Conservation (phyloP, 805 yeast species). For the Wickerhamiella alocasiicola region DNA sequence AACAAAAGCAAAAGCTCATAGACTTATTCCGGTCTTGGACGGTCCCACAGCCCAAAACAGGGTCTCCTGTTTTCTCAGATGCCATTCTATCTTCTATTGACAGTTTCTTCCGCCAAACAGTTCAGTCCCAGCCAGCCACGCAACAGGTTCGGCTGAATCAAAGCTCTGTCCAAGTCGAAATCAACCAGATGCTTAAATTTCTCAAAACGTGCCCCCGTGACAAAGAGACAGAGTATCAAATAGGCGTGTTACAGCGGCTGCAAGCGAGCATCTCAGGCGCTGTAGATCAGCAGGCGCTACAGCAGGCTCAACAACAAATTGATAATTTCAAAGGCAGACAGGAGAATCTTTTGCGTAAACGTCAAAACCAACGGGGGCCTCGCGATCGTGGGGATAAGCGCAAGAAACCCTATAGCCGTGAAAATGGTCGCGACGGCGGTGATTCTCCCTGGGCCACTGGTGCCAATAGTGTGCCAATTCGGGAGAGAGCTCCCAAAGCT, state of each 20-base stretch:
- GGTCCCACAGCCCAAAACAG: conserved; percentile 44
- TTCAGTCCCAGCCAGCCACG: neutral
- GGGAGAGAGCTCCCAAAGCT: neutral
- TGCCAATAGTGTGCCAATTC: conserved; percentile 2
- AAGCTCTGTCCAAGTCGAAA: conserved; percentile 23
- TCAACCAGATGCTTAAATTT: conserved; percentile 21
- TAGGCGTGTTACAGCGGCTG: conserved; percentile 23
- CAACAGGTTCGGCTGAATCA: conserved; percentile 19
- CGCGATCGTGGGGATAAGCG: conserved; percentile 2
- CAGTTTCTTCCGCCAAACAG: conserved; percentile 38
- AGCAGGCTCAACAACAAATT: conserved; percentile 24
- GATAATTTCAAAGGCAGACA: conserved; percentile 15
- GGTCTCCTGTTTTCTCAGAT: conserved; percentile 56
- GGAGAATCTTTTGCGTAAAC: neutral
- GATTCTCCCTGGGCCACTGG: conserved; percentile 6
- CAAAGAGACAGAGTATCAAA: conserved; percentile 24
- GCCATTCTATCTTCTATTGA: conserved; percentile 64
- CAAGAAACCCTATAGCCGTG: conserved; percentile 9
- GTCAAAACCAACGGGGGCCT: conserved; percentile 4
- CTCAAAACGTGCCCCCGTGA: conserved; percentile 20
- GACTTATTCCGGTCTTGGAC: conserved; percentile 86
- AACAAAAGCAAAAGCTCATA: conserved; percentile 58
- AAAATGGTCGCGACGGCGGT: neutral
- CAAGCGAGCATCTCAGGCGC: conserved; percentile 22
- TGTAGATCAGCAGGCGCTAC: conserved; percentile 21